phyloP scores from a whole-genome alignment of 129 eudicot genomes.

The Saussurea involucrata region DNA sequence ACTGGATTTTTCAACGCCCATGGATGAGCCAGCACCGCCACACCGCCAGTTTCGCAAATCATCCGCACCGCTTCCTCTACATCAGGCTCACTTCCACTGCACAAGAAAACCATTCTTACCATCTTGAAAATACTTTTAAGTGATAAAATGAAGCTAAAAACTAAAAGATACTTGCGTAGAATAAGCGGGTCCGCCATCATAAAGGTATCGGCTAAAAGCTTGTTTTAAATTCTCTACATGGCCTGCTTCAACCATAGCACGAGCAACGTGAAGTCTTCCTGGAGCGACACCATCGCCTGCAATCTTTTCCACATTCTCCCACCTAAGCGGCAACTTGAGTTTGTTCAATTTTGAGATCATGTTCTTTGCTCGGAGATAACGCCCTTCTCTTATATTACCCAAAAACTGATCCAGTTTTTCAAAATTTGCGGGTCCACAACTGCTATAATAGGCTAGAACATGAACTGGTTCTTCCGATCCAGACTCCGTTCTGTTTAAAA shows the following conservation, averaged over 20 bases:
- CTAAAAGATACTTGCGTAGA: constrained; percentile 48
- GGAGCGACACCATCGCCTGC: constrained; percentile 97
- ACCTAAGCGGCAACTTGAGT: constrained; percentile 74
- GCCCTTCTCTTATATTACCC: constrained; percentile 77
- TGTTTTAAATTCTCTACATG: constrained; percentile 85
- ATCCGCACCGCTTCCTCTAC: constrained; percentile 70
- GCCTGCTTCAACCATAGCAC: constrained; percentile 98
- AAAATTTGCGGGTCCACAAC: constrained; percentile 71
- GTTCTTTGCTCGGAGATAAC: constrained; percentile 82
- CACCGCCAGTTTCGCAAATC: constrained; percentile 80
- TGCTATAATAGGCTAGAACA: constrained; percentile 89
- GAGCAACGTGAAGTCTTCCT: constrained; percentile 91
- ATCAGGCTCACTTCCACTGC: constrained; percentile 87
- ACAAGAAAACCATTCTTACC: not conserved
- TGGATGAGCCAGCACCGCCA: constrained; percentile 91
- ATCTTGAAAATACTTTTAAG: not conserved
- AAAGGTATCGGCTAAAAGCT: constrained; percentile 83
- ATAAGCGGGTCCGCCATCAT: constrained; percentile 97
- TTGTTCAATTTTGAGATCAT: constrained; percentile 71
- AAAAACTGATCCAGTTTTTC: constrained; percentile 64
- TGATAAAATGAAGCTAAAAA: not conserved
- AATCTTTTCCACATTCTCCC: constrained; percentile 77
- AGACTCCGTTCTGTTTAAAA: constrained; percentile 48
- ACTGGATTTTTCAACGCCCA: constrained; percentile 88
- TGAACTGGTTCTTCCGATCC: constrained; percentile 92